Evolutionary conservation across 139 green algal genomes (phyloP), one percentile per base, ranked within the genome.

Genomic region (Chlamydomonas asymmetrica): DNA sequence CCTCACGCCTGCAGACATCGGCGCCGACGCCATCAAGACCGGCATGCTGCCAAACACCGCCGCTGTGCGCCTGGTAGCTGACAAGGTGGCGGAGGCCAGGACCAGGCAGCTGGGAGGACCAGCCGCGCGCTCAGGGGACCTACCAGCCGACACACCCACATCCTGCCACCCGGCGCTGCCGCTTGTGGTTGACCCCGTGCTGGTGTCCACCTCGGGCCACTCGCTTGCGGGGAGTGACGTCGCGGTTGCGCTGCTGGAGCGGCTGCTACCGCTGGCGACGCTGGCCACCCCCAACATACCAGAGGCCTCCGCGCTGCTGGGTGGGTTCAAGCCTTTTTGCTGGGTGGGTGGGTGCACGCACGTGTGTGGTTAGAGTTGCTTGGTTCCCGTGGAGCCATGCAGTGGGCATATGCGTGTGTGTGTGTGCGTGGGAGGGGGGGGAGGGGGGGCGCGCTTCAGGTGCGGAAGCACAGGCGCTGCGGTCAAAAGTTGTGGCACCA

Each of bases 101-200:
- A 73, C 45, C 37, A 69, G 57, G 5, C 38, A 40, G 40, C n/a
- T 2, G 9, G 27, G 43, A 22, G 57, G 41, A 31, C 27, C 40
- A 50, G 25, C 45, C 22, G 40, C 35, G 37, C 29, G 49, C 34
- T 16, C 63, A 65, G 16, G 16, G 16, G 50, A 48, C 38, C 23
- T 27, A 52, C 34, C 50, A 20, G 29, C 22, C 2, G 31, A 20
- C 41, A 27, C 9, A 2, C 3, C 1, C 66, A 56, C 25, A 8
- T 5, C 3, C 60, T 18, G 16, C 2, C 59, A 38, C 32, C 27
- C 8, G 0, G 38, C 25, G 39, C 72, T 63, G 9, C 66, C 38
- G 27, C 60, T 98, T 80, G 94, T 99, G 45, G 89, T 98, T 10
- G 95, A 98, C 81, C 95, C 95, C 8, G 95, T 98, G 29, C 81